Percentiles rank a stretch among this genome's conserved stretches.
Conservation (phyloP, 2,329 filamentous ascomycete genomes). For the Colletotrichum acutatum region DNA sequence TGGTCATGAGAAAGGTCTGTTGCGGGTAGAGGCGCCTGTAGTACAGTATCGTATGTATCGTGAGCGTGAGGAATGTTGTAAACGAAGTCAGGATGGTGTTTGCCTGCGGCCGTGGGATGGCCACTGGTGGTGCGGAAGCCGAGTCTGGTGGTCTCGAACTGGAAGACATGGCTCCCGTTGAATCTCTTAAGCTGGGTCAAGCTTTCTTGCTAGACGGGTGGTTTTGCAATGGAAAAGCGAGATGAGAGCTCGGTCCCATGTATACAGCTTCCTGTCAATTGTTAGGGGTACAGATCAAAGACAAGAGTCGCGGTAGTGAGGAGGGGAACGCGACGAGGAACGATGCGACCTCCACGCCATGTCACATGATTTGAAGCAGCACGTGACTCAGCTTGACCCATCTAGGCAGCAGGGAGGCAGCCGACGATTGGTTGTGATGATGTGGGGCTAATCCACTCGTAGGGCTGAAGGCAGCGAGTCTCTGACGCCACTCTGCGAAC, state of each 20-base stretch:
- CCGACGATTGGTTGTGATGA: background rate
- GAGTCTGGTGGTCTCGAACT: slow-evolving; percentile 13
- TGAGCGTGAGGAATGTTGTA: slow-evolving; percentile 82
- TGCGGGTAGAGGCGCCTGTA: slow-evolving; percentile 83
- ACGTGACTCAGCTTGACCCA: background rate
- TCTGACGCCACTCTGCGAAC: slow-evolving; percentile 27
- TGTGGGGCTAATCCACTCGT: slow-evolving; percentile 34
- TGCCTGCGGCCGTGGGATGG: slow-evolving; percentile 54
- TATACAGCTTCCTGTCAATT: background rate
- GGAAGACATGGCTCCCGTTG: slow-evolving; percentile 9
- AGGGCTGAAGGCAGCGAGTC: slow-evolving; percentile 37
- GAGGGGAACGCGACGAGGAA: background rate
- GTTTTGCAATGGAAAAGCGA: background rate
- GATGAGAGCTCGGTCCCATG: background rate
- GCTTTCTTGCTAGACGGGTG: background rate
- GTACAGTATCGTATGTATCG: slow-evolving; percentile 88
- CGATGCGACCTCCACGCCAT: slow-evolving; percentile 15
- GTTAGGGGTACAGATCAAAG: background rate
- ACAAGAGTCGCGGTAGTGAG: background rate
- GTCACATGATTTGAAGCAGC: background rate
- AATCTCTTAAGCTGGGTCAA: background rate
- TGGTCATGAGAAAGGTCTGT: slow-evolving; percentile 80
- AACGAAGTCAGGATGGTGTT: slow-evolving; percentile 75
- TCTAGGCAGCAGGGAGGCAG: background rate
- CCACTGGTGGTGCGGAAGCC: slow-evolving; percentile 21